Evolutionary conservation across 805 yeast species (phyloP).

Genomic region (Hanseniaspora taiwanica): DNA sequence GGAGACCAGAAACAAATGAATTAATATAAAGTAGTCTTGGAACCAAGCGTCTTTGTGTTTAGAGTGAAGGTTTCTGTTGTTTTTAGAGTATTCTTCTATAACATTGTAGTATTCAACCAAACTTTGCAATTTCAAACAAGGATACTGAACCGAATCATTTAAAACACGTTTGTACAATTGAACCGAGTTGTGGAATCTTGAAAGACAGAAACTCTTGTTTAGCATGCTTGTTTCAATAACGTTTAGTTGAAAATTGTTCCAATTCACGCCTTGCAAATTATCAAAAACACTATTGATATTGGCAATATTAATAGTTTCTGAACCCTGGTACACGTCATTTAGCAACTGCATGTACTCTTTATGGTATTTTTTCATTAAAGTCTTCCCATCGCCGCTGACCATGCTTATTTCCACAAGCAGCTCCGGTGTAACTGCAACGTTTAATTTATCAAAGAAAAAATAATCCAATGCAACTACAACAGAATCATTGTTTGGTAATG

Average conservation of each 20-base stretch:
- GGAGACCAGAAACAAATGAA: constrained; percentile 15
- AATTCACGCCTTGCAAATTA: background rate
- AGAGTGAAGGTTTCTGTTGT: constrained; percentile 8
- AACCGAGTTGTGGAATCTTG: constrained; percentile 5
- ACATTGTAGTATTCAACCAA: constrained; percentile 8
- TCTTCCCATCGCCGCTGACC: constrained; percentile 8
- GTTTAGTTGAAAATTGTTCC: background rate
- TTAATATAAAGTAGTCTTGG: constrained; percentile 14
- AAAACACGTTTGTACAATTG: constrained; percentile 3
- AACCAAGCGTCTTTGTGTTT: constrained; percentile 18
- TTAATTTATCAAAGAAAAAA: constrained; percentile 13
- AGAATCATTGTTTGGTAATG: too few species aligned
- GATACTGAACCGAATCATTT: background rate
- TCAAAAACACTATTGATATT: background rate
- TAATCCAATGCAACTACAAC: constrained; percentile 15
- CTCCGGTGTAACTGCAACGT: constrained; percentile 6
- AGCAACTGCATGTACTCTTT: background rate
- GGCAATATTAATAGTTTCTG: background rate
- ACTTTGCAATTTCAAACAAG: constrained; percentile 6
- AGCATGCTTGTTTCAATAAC: background rate
- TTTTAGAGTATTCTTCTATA: constrained; percentile 4
- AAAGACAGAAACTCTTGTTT: background rate
- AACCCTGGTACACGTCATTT: background rate
- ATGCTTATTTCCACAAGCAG: constrained; percentile 20
- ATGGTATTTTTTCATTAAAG: background rate